Evolutionary conservation across 495 filamentous ascomycete species (phyloP).

Genomic region (Cryomyces minteri): DNA sequence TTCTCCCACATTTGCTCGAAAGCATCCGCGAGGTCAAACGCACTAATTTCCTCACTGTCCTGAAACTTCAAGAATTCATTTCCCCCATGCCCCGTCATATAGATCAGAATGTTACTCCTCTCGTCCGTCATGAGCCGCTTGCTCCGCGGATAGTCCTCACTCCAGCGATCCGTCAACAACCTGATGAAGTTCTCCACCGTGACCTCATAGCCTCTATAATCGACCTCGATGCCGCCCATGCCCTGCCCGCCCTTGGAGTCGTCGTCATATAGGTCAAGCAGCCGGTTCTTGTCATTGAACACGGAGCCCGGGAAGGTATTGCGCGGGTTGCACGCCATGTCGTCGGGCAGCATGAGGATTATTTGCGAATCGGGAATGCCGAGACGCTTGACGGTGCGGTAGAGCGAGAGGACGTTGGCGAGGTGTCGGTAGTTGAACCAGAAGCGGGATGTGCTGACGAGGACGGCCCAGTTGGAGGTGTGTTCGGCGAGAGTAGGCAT

Average conservation of each 20-base stretch:
- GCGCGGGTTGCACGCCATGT: constrained; percentile 98
- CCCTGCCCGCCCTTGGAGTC: constrained; percentile 26
- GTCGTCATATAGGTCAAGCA: constrained; percentile 89
- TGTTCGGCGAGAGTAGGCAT: constrained; percentile 31
- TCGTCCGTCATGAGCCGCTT: constrained; percentile 86
- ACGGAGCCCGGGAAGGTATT: constrained; percentile 96
- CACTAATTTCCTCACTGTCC: constrained; percentile 91
- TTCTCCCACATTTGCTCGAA: constrained; percentile 99
- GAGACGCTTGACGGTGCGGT: constrained; percentile 94
- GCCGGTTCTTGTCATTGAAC: constrained; percentile 94
- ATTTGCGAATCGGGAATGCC: constrained; percentile 98
- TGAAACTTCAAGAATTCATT: constrained; percentile 98
- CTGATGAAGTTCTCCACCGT: constrained; percentile 98
- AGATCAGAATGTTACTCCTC: constrained; percentile 88
- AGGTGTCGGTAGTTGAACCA: constrained; percentile 99
- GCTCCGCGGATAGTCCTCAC: constrained; percentile 80
- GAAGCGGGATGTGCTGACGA: constrained; percentile 95
- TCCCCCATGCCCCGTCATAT: constrained; percentile 98
- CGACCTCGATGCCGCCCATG: constrained; percentile 56
- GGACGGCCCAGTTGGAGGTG: constrained; percentile 96
- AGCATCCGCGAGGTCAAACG: constrained; percentile 89
- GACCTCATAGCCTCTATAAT: constrained; percentile 95
- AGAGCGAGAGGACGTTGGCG: constrained; percentile 92
- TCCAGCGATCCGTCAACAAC: constrained; percentile 79
- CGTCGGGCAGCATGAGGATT: constrained; percentile 97